phyloP scores from a whole-genome alignment of 148 eudicot genomes.

The Silene conica region DNA sequence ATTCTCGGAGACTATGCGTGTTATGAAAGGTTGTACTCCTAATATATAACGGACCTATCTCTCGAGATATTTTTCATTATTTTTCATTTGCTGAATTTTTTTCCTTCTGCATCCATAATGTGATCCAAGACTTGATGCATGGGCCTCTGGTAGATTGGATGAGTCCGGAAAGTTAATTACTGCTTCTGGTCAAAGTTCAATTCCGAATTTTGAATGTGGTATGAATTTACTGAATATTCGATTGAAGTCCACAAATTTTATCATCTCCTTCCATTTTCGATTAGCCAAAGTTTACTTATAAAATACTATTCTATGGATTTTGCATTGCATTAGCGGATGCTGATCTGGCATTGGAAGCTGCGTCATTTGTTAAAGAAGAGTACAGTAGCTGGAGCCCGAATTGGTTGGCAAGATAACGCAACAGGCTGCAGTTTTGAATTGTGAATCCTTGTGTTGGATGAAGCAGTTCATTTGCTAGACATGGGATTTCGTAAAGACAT shows the following conservation, averaged over 20 bases:
- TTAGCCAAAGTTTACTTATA: too few species aligned
- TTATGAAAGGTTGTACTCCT: conserved; percentile 51
- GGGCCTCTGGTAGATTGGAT: conserved; percentile 77
- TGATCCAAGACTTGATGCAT: conserved; percentile 76
- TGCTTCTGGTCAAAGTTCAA: too few species aligned
- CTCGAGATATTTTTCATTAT: conserved; percentile 7
- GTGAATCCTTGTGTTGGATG: too few species aligned
- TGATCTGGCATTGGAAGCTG: conserved; percentile 55
- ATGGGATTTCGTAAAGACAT: too few species aligned
- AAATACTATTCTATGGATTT: too few species aligned
- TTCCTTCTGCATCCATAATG: background rate
- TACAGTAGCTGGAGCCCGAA: conserved; percentile 62
- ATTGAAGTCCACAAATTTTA: too few species aligned
- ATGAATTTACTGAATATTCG: too few species aligned
- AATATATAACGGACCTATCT: background rate
- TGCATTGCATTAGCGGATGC: conserved; percentile 77
- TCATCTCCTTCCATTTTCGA: too few species aligned
- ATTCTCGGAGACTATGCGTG: conserved; percentile 87
- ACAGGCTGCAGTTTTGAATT: conserved; percentile 52
- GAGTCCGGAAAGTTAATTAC: conserved; percentile 91
- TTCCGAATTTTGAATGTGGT: too few species aligned
- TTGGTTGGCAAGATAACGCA: conserved; percentile 51
- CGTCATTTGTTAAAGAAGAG: conserved; percentile 52
- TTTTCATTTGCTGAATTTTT: background rate
- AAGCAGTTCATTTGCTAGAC: too few species aligned